These are phyloP conservation scores for Diaporthe sp. DNA, from an alignment of 2,329 filamentous ascomycete genomes.

Conservation along the genomic window DNA sequence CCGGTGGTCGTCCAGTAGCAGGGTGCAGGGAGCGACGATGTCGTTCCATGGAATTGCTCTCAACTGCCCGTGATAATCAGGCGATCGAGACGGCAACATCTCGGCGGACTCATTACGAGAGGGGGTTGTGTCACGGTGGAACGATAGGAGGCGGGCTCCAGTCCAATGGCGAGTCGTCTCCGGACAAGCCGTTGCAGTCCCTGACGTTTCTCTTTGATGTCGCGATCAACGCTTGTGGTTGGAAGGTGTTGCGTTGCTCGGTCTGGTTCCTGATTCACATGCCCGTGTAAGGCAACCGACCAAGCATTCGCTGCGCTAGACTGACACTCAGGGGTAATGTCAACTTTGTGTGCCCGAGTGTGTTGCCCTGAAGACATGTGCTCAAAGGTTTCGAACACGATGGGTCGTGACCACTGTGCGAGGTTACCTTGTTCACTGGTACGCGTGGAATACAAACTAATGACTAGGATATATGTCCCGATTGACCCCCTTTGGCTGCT, in stretches of 20 bases:
- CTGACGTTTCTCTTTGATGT: background rate
- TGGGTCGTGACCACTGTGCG: no score
- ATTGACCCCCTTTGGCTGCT: background rate
- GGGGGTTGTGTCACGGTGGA: constrained; percentile 2
- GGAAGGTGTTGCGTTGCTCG: background rate
- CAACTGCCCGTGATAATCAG: background rate
- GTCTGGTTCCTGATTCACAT: constrained; percentile 15
- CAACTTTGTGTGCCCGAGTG: background rate
- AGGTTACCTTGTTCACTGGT: background rate
- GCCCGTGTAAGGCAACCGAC: background rate
- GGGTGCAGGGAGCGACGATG: background rate
- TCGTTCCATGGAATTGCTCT: background rate
- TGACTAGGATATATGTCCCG: background rate
- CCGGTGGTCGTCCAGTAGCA: background rate
- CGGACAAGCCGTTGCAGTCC: background rate
- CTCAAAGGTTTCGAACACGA: background rate
- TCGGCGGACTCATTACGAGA: background rate
- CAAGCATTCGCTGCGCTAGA: background rate
- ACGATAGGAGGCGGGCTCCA: background rate
- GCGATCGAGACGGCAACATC: constrained; percentile 8
- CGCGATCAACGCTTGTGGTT: background rate
- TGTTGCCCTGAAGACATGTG: background rate
- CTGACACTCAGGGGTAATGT: constrained; percentile 4
- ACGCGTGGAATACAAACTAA: background rate
- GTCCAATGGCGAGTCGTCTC: background rate